A percentile compares a stretch with the other conserved stretches of the same genome.
Evolutionary conservation across 2,329 filamentous ascomycete genomes (phyloP).

Genomic region (Talaromyces amestolkiae): DNA sequence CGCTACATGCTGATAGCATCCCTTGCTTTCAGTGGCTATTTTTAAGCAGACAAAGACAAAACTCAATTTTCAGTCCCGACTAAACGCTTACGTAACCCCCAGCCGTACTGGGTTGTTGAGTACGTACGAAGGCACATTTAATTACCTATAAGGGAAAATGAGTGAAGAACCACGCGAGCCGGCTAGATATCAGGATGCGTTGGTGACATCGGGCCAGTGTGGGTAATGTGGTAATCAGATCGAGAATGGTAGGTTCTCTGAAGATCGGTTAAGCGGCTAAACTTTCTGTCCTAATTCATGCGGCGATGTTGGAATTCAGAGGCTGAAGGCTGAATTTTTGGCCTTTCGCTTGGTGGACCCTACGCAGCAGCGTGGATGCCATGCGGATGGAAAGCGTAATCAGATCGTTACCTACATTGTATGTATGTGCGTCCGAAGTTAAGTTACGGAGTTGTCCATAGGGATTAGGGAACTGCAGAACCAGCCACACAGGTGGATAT

Average conservation of each 20-base stretch:
- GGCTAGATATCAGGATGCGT: neutral
- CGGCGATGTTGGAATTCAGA: neutral
- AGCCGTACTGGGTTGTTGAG: neutral
- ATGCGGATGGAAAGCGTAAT: slow-evolving; percentile 2
- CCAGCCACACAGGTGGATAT: neutral
- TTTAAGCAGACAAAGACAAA: neutral
- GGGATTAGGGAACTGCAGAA: too few relatives aligned
- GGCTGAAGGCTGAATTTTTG: neutral
- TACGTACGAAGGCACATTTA: neutral
- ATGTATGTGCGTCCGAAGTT: neutral
- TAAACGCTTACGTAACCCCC: neutral
- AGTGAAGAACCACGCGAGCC: neutral
- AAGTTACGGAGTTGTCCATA: neutral
- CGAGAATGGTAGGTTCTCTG: neutral
- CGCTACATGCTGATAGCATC: slow-evolving; percentile 5
- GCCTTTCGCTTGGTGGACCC: neutral
- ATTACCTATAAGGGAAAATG: neutral
- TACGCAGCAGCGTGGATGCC: slow-evolving; percentile 3
- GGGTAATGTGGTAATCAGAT: neutral
- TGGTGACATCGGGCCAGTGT: neutral
- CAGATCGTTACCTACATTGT: neutral
- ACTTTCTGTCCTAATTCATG: neutral
- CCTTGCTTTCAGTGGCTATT: neutral
- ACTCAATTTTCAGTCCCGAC: neutral
- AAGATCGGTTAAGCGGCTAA: neutral